These are phyloP conservation scores for Trametes gibbosa DNA, from an alignment of 768 basidiomycete genomes.

Conservation along the genomic window DNA sequence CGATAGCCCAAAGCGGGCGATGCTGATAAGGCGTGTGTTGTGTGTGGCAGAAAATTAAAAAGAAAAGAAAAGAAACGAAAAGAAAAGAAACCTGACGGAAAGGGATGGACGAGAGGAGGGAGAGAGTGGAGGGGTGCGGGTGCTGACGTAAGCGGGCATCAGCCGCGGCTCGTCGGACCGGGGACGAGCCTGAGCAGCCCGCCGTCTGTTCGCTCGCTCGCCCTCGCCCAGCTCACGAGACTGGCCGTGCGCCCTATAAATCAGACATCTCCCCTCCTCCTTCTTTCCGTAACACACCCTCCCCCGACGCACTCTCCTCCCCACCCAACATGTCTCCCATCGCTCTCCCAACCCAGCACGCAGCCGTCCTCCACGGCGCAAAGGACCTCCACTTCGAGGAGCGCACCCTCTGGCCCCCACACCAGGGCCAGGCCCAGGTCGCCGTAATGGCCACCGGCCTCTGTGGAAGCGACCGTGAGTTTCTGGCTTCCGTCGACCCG, in stretches of 20 bases:
- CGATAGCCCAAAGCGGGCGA: neutral
- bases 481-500: slow-evolving; percentile 3
- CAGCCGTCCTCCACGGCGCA: slow-evolving; percentile 81
- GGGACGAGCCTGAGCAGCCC: neutral
- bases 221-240: slow-evolving; percentile 34
- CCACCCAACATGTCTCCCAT: slow-evolving; percentile 43
- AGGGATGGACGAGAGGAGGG: too few relatives aligned
- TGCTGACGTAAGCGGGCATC: slow-evolving; percentile 16
- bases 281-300: slow-evolving; percentile 24
- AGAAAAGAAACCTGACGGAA: neutral
- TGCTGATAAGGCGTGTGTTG: neutral
- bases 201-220: slow-evolving; percentile 18
- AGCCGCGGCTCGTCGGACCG: slow-evolving; percentile 35
- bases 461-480: slow-evolving; percentile 81
- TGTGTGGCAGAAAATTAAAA: neutral
- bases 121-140: too few relatives aligned
- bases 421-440: slow-evolving; percentile 74
- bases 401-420: slow-evolving; percentile 70
- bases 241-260: slow-evolving; percentile 24
- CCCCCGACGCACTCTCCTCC: neutral
- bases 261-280: slow-evolving; percentile 17
- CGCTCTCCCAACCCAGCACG: slow-evolving; percentile 55
- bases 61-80: neutral
- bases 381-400: slow-evolving; percentile 80
- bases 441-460: slow-evolving; percentile 81